These are phyloP conservation scores for Xenosphaeropsis pyriputrescens DNA, from an alignment of 2,329 filamentous ascomycete genomes.

Conservation along the genomic window DNA sequence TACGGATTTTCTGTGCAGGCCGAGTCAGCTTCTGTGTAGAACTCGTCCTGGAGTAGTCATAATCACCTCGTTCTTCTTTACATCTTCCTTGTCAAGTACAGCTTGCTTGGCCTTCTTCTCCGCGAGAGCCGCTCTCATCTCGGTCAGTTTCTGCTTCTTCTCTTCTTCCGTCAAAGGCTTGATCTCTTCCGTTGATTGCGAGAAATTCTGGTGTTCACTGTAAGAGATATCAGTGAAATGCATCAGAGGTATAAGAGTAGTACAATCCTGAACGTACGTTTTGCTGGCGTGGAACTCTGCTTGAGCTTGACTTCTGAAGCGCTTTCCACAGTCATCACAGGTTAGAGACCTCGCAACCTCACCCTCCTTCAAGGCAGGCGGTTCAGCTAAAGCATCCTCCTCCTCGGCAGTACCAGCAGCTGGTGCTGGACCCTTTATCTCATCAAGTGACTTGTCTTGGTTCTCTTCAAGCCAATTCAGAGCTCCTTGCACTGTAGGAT, in stretches of 20 bases:
- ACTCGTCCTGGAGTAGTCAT: background rate
- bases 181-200: conserved; percentile 86
- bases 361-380: conserved; percentile 53
- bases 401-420: conserved; percentile 32
- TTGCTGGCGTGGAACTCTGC: conserved; percentile 87
- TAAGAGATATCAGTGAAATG: conserved; percentile 4
- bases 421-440: conserved; percentile 43
- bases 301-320: conserved; percentile 65
- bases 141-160: conserved; percentile 65
- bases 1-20: conserved; percentile 45
- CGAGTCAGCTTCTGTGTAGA: conserved; percentile 3
- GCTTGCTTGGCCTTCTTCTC: conserved; percentile 58
- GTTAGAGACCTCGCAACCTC: conserved; percentile 66
- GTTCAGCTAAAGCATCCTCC: conserved; percentile 36
- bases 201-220: conserved; percentile 77
- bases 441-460: conserved; percentile 73
- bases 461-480: conserved; percentile 92
- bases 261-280: conserved; percentile 34
- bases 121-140: conserved; percentile 57
- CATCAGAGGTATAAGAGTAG: background rate
- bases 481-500: conserved; percentile 58
- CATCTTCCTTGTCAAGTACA: conserved; percentile 62
- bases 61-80: conserved; percentile 69
- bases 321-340: conserved; percentile 92
- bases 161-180: conserved; percentile 83